phyloP scores from a whole-genome alignment of 2,329 filamentous ascomycete species.

The Scedosporium dehoogii region DNA sequence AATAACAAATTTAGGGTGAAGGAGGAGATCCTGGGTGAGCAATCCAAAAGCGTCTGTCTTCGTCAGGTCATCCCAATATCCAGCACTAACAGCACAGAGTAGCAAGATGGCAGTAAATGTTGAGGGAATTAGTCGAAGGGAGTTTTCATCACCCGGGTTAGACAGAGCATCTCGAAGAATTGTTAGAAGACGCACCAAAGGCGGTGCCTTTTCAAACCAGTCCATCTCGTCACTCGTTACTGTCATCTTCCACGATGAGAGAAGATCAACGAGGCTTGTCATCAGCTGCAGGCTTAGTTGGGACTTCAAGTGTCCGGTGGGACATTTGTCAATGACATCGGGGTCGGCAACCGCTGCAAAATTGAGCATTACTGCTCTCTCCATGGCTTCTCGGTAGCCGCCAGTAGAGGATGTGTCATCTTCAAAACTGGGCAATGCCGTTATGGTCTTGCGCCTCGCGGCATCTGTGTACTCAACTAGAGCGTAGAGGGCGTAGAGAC shows the following conservation, averaged over 20 bases:
- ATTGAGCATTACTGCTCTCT: constrained; percentile 42
- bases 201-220: constrained; percentile 1
- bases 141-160: constrained; percentile 4
- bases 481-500: constrained; percentile 61
- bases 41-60: constrained; percentile 3
- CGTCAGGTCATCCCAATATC: constrained; percentile 24
- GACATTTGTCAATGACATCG: constrained; percentile 32
- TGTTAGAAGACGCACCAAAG: constrained; percentile 21
- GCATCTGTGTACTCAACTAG: constrained; percentile 51
- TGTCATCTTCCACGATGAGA: neutral
- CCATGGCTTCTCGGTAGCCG: constrained; percentile 22
- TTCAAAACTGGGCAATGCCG: constrained; percentile 4
- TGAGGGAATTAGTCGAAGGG: constrained; percentile 15
- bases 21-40: constrained; percentile 4
- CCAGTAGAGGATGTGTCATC: constrained; percentile 13
- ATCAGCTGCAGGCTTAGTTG: constrained; percentile 6
- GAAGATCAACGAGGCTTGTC: constrained; percentile 3
- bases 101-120: constrained; percentile 30
- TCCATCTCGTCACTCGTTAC: neutral
- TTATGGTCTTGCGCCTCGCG: constrained; percentile 20
- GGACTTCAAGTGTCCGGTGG: neutral
- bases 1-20: neutral
- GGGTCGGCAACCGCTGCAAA: constrained; percentile 51
- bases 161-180: constrained; percentile 16
- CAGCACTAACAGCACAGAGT: constrained; percentile 24